Evolutionary conservation across 2,329 filamentous ascomycete species (phyloP).

Genomic region (Hypoxylon sp.): DNA sequence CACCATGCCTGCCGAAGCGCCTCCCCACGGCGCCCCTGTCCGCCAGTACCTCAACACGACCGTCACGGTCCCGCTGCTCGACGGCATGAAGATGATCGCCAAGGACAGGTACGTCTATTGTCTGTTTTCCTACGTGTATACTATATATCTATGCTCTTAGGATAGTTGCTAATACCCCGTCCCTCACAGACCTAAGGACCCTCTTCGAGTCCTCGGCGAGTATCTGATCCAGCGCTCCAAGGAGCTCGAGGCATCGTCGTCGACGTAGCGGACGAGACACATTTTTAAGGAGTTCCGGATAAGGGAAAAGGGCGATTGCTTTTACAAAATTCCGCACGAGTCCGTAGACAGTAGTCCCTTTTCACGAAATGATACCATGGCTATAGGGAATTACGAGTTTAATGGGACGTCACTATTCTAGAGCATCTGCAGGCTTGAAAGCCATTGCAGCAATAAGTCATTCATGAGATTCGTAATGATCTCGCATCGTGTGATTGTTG

Average conservation of each 20-base stretch:
- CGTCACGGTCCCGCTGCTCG: slow-evolving; percentile 71
- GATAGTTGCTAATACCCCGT: slow-evolving; percentile 8
- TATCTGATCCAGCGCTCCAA: slow-evolving; percentile 73
- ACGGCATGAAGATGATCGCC: slow-evolving; percentile 77
- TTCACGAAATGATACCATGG: slow-evolving; percentile 40
- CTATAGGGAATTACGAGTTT: slow-evolving; percentile 1
- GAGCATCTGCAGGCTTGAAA: neutral
- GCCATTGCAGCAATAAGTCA: slow-evolving; percentile 5
- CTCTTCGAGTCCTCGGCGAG: slow-evolving; percentile 73
- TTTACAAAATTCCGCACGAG: slow-evolving; percentile 11
- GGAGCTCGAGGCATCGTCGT: slow-evolving; percentile 61
- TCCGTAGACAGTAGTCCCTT: slow-evolving; percentile 27
- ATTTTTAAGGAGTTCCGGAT: slow-evolving; percentile 38
- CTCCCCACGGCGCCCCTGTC: slow-evolving; percentile 71
- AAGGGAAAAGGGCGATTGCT: slow-evolving; percentile 27
- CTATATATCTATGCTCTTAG: neutral
- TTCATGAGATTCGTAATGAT: slow-evolving; percentile 32
- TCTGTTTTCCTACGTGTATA: neutral
- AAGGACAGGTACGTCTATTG: slow-evolving; percentile 69
- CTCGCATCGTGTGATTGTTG: slow-evolving; percentile 27
- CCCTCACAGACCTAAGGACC: slow-evolving; percentile 67
- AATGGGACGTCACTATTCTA: neutral
- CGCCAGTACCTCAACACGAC: slow-evolving; percentile 76
- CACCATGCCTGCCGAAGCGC: slow-evolving; percentile 66
- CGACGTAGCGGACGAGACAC: slow-evolving; percentile 4